Evolutionary conservation across 768 basidiomycete species (phyloP).

Genomic region (Kwoniella pini): DNA sequence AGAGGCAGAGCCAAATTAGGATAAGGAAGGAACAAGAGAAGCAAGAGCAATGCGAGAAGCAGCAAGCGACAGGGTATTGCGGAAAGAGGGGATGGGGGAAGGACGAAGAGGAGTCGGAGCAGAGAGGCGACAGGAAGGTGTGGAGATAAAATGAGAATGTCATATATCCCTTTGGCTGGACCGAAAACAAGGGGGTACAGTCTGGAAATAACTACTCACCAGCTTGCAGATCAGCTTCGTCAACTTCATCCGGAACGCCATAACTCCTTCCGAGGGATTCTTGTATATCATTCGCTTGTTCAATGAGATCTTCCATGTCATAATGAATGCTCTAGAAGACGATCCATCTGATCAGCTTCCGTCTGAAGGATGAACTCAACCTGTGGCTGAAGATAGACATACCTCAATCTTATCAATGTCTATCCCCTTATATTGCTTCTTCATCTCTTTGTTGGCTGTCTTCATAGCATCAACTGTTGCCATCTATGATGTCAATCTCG

Average conservation of each 20-base stretch:
- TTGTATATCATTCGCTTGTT: constrained; percentile 97
- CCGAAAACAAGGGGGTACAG: too few species aligned
- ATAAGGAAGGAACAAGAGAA: too few species aligned
- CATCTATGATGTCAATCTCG: constrained; percentile 60
- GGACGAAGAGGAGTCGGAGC: too few species aligned
- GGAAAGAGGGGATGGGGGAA: too few species aligned
- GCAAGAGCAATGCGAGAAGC: too few species aligned
- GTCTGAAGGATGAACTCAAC: too few species aligned
- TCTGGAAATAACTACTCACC: constrained; percentile 64
- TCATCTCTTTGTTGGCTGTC: constrained; percentile 90
- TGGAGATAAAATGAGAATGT: too few species aligned
- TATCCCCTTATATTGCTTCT: constrained; percentile 95
- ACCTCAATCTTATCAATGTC: constrained; percentile 99
- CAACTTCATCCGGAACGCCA: constrained; percentile 93
- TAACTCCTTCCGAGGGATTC: constrained; percentile 91
- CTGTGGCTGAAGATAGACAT: constrained; percentile 25
- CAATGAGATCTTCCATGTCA: constrained; percentile 96
- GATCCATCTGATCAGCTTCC: background rate
- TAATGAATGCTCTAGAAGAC: constrained; percentile 80
- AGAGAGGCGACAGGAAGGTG: too few species aligned
- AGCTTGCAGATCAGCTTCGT: constrained; percentile 95
- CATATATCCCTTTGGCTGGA: too few species aligned
- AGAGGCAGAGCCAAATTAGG: too few species aligned
- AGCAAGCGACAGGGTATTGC: too few species aligned
- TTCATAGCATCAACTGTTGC: constrained; percentile 97